Evolutionary conservation across 345 rosid species (phyloP).

Genomic region (Citrus trifoliata): DNA sequence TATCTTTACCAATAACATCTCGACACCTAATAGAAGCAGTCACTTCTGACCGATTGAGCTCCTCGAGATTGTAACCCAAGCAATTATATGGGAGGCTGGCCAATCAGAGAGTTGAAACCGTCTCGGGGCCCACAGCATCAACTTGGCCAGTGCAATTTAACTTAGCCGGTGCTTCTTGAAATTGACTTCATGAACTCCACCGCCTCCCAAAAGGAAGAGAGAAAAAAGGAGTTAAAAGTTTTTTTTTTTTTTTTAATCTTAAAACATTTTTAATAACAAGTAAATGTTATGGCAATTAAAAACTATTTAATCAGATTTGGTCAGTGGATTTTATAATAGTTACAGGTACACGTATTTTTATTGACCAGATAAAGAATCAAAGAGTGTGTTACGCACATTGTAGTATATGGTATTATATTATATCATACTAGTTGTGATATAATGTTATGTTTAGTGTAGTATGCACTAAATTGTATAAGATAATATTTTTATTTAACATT

Average conservation of each 20-base stretch:
- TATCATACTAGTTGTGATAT: no score
- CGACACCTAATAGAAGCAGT: slow-evolving; percentile 5
- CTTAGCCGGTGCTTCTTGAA: slow-evolving; percentile 27
- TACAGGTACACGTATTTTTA: background rate
- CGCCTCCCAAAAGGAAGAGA: background rate
- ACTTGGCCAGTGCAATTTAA: slow-evolving; percentile 16
- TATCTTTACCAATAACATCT: rapidly evolving
- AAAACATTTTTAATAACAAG: no score
- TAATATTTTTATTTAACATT: no score
- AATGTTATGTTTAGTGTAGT: no score
- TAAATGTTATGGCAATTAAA: no score
- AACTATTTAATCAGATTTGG: background rate
- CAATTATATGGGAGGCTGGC: slow-evolving; percentile 34
- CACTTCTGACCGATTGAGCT: background rate
- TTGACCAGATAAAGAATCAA: background rate
- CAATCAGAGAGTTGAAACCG: slow-evolving; percentile 24
- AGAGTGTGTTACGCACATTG: no score
- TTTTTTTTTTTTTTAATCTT: no score
- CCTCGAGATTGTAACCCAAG: slow-evolving; percentile 29
- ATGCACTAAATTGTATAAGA: no score
- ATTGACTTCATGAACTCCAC: background rate
- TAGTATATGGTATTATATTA: no score
- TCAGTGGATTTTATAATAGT: no score
- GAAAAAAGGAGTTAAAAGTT: background rate
- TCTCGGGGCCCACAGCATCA: slow-evolving; percentile 11